phyloP scores from a whole-genome alignment of 169 alveolate species.

The Cyclospora cayetanensis region DNA sequence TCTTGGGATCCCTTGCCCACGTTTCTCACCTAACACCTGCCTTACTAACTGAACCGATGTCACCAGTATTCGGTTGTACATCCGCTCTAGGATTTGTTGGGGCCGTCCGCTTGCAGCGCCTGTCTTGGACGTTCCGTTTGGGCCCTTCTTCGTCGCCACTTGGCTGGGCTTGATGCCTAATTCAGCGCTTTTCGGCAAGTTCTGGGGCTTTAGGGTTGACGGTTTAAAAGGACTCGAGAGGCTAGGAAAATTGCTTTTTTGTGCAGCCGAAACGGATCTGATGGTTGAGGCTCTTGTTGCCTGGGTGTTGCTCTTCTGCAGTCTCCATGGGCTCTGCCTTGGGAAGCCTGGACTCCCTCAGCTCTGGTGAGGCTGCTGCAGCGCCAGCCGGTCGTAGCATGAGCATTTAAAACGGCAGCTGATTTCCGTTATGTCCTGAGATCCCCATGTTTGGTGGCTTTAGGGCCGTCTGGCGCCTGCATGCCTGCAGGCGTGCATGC shows the following conservation, averaged over 20 bases:
- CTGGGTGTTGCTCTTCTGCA: background rate
- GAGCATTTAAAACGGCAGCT: background rate
- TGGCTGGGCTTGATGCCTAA: slow-evolving; percentile 58
- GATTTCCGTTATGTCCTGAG: background rate
- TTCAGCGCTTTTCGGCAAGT: slow-evolving; percentile 32
- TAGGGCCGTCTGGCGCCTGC: no score
- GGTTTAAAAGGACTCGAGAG: background rate
- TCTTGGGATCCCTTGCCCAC: no score
- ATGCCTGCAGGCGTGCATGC: background rate
- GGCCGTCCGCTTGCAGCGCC: slow-evolving; percentile 35
- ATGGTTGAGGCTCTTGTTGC: background rate
- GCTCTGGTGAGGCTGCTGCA: background rate
- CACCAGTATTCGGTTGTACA: no score
- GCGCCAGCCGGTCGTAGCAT: background rate
- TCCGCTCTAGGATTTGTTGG: background rate
- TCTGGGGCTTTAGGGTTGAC: background rate
- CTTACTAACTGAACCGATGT: no score
- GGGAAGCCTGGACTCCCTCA: slow-evolving; percentile 7
- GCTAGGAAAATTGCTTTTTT: background rate
- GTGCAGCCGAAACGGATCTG: background rate
- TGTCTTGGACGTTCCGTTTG: slow-evolving; percentile 61
- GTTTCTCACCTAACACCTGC: no score
- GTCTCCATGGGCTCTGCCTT: slow-evolving; percentile 15
- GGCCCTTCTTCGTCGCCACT: slow-evolving; percentile 44
- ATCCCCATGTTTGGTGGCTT: background rate